These are phyloP conservation scores for Falciphora oryzae DNA, from an alignment of 2,329 filamentous ascomycete genomes.

Conservation along the genomic window DNA sequence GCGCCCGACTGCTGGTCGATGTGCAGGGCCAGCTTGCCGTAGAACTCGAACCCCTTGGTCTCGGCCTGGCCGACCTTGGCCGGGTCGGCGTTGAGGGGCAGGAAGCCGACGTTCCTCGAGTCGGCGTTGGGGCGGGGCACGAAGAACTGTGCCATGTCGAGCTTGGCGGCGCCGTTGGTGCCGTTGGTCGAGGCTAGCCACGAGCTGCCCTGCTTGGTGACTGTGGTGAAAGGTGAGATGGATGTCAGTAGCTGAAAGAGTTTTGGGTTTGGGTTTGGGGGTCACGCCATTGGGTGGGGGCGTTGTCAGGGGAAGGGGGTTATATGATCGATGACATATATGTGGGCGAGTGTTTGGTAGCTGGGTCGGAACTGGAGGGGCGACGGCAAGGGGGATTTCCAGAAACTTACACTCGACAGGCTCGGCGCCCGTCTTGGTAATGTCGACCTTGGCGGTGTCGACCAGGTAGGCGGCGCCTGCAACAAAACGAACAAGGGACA, in stretches of 20 bases:
- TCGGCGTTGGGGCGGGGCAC: not conserved
- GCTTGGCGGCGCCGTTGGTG: not conserved
- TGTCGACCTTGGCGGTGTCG: not conserved
- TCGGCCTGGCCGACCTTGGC: not conserved
- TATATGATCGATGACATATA: not conserved
- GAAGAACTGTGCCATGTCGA: not conserved
- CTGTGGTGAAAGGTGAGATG: not conserved
- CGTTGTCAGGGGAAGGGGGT: not conserved
- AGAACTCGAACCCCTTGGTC: constrained; percentile 1
- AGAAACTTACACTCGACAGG: not conserved
- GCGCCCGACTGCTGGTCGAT: not conserved
- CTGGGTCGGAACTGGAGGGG: not conserved
- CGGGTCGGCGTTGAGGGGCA: not conserved
- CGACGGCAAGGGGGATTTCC: not conserved
- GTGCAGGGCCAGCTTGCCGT: not conserved
- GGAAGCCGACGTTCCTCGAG: not conserved
- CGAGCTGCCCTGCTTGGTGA: not conserved
- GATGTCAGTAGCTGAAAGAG: not conserved
- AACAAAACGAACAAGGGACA: not conserved
- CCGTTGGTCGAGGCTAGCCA: not conserved
- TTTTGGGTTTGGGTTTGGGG: not conserved
- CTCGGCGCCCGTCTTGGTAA: not conserved
- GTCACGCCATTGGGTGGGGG: too few species aligned
- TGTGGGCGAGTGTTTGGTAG: not conserved
- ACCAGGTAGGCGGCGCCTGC: not conserved